Percentiles rank a stretch among this genome's conserved stretches.
Conservation (phyloP, 202 grass and related monocot genomes). For the Panicum virgatum region DNA sequence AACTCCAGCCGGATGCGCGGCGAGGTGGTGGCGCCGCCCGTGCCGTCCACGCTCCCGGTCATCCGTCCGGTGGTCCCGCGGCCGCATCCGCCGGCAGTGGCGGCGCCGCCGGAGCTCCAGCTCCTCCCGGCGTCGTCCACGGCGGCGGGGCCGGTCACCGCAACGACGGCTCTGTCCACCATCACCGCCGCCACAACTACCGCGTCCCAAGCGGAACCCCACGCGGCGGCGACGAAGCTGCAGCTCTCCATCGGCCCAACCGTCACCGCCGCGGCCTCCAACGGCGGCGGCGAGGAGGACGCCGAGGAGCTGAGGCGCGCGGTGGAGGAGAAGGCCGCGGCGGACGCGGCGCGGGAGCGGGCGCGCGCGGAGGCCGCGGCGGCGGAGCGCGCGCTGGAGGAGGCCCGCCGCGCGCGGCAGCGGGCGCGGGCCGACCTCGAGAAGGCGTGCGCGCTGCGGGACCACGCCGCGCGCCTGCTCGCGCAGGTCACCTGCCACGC, state of each 20-base stretch:
- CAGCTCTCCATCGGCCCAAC: slow-evolving; percentile 68
- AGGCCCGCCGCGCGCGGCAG: slow-evolving; percentile 68
- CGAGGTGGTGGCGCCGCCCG: neutral
- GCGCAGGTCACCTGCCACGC: slow-evolving; percentile 84
- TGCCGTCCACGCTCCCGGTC: slow-evolving; percentile 14
- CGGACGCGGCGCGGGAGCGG: slow-evolving; percentile 54
- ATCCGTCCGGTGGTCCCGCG: slow-evolving; percentile 14
- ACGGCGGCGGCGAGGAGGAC: slow-evolving; percentile 28
- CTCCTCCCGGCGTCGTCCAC: slow-evolving; percentile 49
- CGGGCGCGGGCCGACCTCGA: slow-evolving; percentile 63
- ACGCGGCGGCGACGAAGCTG: slow-evolving; percentile 59
- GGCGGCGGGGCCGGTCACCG: neutral
- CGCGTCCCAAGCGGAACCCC: neutral
- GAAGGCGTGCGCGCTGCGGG: slow-evolving; percentile 64
- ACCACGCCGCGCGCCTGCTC: slow-evolving; percentile 65
- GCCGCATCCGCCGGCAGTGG: neutral
- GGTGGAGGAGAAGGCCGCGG: slow-evolving; percentile 61
- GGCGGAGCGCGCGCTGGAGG: slow-evolving; percentile 72
- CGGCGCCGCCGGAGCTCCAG: slow-evolving; percentile 62
- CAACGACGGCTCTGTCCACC: neutral
- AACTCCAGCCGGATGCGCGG: slow-evolving; percentile 51
- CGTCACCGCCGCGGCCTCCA: neutral
- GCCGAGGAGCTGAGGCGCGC: slow-evolving; percentile 34
- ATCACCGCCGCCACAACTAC: neutral
- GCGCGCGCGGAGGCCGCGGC: slow-evolving; percentile 59